Conservation (phyloP, 83 land plant species). For the Isoetes engelmannii region DNA sequence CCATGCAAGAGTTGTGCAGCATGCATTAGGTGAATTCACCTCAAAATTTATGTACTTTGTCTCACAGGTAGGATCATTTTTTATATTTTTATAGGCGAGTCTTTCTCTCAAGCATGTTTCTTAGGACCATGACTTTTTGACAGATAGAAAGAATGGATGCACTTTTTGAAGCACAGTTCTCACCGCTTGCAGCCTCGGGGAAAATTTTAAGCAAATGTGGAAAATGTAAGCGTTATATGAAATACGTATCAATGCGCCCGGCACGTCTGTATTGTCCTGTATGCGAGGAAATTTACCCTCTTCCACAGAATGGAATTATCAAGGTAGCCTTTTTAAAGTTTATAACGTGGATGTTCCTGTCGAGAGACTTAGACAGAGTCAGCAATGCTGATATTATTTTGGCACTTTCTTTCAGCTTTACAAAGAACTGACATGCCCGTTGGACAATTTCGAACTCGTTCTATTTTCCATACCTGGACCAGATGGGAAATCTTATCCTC, state of each 20-base stretch:
- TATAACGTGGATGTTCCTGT: neutral
- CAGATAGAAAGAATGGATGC: conserved; percentile 95
- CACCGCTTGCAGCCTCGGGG: conserved; percentile 87
- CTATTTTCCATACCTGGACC: conserved; percentile 80
- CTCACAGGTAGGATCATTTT: conserved; percentile 39
- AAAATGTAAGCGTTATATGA: conserved; percentile 89
- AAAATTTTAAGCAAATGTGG: conserved; percentile 89
- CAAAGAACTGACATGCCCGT: conserved; percentile 87
- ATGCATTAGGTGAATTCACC: conserved; percentile 67
- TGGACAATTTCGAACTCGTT: conserved; percentile 86
- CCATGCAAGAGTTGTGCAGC: conserved; percentile 62
- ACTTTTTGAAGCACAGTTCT: conserved; percentile 95
- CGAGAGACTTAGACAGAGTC: neutral
- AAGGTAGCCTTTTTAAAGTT: conserved; percentile 45
- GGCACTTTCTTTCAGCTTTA: conserved; percentile 53
- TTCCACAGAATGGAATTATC: conserved; percentile 79
- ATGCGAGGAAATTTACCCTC: conserved; percentile 91
- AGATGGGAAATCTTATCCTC: conserved; percentile 85
- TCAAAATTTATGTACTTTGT: conserved; percentile 70
- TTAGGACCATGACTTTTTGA: conserved; percentile 4
- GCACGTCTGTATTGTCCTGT: conserved; percentile 71
- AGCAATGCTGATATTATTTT: neutral
- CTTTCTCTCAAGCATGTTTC: neutral
- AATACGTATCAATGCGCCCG: conserved; percentile 76
- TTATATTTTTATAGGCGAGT: neutral